Evolutionary conservation across 495 filamentous ascomycete genomes (phyloP), one percentile per base, ranked within the genome.

Genomic region (Penicillium egyptiacum): DNA sequence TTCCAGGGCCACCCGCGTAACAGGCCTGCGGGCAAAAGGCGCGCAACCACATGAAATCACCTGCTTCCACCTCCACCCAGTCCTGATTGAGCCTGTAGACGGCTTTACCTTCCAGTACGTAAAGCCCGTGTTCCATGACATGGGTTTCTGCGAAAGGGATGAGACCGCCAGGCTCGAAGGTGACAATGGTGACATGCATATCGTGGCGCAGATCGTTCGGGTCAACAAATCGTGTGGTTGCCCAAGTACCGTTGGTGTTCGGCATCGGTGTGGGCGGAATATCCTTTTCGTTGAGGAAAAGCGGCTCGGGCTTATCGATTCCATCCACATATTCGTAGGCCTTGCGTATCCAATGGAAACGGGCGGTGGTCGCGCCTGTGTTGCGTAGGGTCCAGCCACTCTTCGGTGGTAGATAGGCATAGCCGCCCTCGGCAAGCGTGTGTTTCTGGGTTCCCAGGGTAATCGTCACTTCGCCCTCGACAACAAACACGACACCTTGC

Each of bases 41-140:
- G 2, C 66, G 66, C 61, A 69, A 39, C 66, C 66, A 69, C 66
- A 69, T 69, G 55, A 69, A 69, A 45, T 69, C 66, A 49, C 66
- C 66, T 0, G 66, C 66, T 43, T 69, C 66, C 26, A 69, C 64
- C 57, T 69, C 66, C 12, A 69, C 66, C 64, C 66, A 69, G 50
- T 69, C 66, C 58, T 69, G 66, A 17, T 69, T 69, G 0, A 69
- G 63, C 4, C 66, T 61, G 46, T 69, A 69, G 8, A 69, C 66
- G 22, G 66, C 66, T 48, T 69, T 69, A 28, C 66, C 63, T 47
- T 69, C 66, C 42, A 69, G 39, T 2, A 69, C 63, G 47, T 69
- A 69, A 30, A 67, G 53, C 7, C 64, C 64, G 19, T 67, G 64
- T 41, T 67, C 64, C 64, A 67, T 67, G 30, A 67, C 64, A 25